These are phyloP conservation scores for Boletus sp. DNA, from an alignment of 768 basidiomycete genomes.

Conservation along the genomic window DNA sequence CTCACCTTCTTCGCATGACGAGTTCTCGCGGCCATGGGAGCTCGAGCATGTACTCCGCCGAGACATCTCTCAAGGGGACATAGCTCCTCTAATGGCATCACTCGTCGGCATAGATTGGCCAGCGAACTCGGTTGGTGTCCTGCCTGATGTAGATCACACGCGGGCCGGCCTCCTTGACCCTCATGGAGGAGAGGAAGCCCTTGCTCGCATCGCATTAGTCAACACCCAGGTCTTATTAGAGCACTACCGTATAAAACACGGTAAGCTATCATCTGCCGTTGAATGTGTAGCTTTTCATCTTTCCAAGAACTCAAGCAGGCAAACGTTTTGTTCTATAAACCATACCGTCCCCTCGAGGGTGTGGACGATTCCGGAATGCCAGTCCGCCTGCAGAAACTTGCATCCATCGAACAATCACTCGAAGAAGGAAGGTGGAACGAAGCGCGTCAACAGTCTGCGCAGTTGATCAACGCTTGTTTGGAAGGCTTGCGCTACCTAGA, in stretches of 20 bases:
- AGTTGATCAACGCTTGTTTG: constrained; percentile 52
- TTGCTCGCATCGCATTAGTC: constrained; percentile 54
- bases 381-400: constrained; percentile 36
- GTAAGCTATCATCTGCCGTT: constrained; percentile 35
- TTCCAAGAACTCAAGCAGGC: constrained; percentile 55
- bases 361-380: constrained; percentile 23
- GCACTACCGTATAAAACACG: constrained; percentile 74
- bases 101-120: constrained; percentile 74
- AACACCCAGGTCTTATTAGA: constrained; percentile 73
- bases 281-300: constrained; percentile 1
- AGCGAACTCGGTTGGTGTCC: constrained; percentile 76
- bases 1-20: constrained; percentile 59
- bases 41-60: constrained; percentile 56
- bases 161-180: constrained; percentile 56
- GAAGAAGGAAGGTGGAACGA: constrained; percentile 39
- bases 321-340: constrained; percentile 60
- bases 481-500: constrained; percentile 74
- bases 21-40: constrained; percentile 63
- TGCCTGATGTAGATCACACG: constrained; percentile 69
- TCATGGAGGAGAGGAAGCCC: constrained; percentile 42
- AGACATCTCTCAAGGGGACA: constrained; percentile 82
- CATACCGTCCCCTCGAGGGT: constrained; percentile 50
- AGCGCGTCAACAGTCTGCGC: constrained; percentile 47
- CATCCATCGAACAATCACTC: constrained; percentile 47
- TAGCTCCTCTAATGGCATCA: constrained; percentile 73